Evolutionary conservation across 1,284 basidiomycete species (phyloP), one percentile per base, ranked within the genome.

Genomic region (Papiliotrema fonsecae): DNA sequence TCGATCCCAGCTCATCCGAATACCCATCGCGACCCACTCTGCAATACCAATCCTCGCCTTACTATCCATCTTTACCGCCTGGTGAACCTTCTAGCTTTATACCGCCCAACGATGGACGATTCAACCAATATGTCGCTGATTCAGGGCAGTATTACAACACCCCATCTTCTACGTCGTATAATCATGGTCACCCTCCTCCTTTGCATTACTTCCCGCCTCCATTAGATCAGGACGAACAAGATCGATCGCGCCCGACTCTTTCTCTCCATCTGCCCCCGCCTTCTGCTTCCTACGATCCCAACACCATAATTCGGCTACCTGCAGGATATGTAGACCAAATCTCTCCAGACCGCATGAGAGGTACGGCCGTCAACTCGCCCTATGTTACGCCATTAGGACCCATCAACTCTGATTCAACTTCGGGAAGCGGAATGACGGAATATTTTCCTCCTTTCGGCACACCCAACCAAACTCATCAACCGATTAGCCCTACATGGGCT

Each of bases 371-470:
- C 21, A 22, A 41, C 14, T 27, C 44, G 31, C 28, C 35, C 4
- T 31, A 34, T 36, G 18, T 22, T 16, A 16, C 44, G 14, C 13
- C 42, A n/a, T 24, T 22, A 16, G 31, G 30, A 34, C 11, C 28
- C n/a, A 19, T 25, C 19, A 14, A 14, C n/a, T 32, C 40, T 4
- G 40, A 19, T 16, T 42, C 40, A 16, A 31, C 19, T 16, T 44
- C 28, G 4, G 31, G 19, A 14, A 9, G 35, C 16, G 45, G 38
- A 5, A 54, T 54, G 52, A 44, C 10, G 18, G 55, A 57, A 18
- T 57, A 57, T 34, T 57, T 57, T 28, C 31, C 52, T 6, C 21
- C 44, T 0, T 26, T 32, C 26, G 46, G 27, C 18, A 19, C n/a
- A 13, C 39, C 47, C 10, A 6, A 28, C 31, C 19, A 34, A 18